Evolutionary conservation across 495 filamentous ascomycete species (phyloP).

Genomic region (Hyphodiscus hymeniophilus): DNA sequence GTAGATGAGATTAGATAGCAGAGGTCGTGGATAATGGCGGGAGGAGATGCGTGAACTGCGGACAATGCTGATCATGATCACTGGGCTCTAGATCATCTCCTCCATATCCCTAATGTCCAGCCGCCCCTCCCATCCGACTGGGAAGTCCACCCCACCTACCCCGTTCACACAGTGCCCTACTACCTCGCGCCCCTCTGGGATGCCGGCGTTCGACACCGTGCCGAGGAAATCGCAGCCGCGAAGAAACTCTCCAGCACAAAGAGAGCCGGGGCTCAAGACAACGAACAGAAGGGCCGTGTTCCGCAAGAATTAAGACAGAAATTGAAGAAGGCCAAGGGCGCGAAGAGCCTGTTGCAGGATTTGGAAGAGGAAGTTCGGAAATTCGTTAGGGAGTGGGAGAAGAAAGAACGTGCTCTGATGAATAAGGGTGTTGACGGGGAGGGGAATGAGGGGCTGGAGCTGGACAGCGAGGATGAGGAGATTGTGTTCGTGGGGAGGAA

Average conservation of each 20-base stretch:
- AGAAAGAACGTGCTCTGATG: conserved; percentile 10
- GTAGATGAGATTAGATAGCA: too few relatives aligned
- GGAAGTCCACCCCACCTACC: conserved; percentile 68
- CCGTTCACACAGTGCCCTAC: conserved; percentile 73
- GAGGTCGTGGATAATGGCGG: too few relatives aligned
- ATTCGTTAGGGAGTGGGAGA: conserved; percentile 50
- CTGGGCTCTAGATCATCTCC: conserved; percentile 64
- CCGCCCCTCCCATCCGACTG: conserved; percentile 79
- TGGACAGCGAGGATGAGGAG: conserved; percentile 71
- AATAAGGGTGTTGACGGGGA: too few relatives aligned
- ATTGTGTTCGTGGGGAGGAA: conserved; percentile 86
- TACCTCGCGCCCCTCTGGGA: conserved; percentile 87
- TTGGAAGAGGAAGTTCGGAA: conserved; percentile 55
- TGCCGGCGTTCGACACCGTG: conserved; percentile 45
- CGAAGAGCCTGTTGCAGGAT: conserved; percentile 55
- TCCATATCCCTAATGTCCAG: conserved; percentile 77
- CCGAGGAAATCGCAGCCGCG: conserved; percentile 28
- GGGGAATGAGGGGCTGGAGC: conserved; percentile 41
- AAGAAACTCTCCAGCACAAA: conserved; percentile 31
- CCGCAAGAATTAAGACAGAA: conserved; percentile 55
- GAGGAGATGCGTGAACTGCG: too few relatives aligned
- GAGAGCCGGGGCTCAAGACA: conserved; percentile 26
- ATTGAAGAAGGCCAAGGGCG: conserved; percentile 62
- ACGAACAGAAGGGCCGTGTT: conserved; percentile 42
- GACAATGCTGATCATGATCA: conserved; percentile 1